Evolutionary conservation across 2,329 filamentous ascomycete genomes (phyloP).

Genomic region (Cordyceps javanica): DNA sequence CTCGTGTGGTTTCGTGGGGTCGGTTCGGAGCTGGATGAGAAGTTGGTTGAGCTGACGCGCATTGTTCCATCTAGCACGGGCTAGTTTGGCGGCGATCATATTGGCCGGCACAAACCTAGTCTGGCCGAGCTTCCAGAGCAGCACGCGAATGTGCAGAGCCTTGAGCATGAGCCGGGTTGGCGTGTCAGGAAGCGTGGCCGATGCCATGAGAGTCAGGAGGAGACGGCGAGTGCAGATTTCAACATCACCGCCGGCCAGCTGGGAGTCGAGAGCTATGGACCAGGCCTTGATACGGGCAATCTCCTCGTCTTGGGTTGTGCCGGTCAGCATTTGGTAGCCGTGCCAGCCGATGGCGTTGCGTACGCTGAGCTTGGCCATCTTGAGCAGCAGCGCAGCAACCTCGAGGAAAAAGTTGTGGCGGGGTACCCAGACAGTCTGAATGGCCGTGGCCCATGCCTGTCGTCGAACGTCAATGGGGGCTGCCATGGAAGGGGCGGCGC

Average conservation of each 20-base stretch:
- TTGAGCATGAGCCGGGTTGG: slow-evolving; percentile 84
- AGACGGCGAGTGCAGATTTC: slow-evolving; percentile 85
- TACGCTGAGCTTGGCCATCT: slow-evolving; percentile 75
- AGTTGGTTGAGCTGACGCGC: slow-evolving; percentile 60
- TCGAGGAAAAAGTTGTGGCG: slow-evolving; percentile 82
- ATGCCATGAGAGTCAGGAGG: slow-evolving; percentile 79
- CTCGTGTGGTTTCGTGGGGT: slow-evolving; percentile 41
- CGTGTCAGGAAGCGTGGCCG: slow-evolving; percentile 77
- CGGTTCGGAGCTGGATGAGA: slow-evolving; percentile 37
- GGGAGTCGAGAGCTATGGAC: slow-evolving; percentile 88
- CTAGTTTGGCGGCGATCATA: slow-evolving; percentile 64
- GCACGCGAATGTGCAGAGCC: slow-evolving; percentile 81
- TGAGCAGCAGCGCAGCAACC: slow-evolving; percentile 70
- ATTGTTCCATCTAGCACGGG: slow-evolving; percentile 73
- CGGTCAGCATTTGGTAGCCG: slow-evolving; percentile 72
- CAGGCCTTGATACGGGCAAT: slow-evolving; percentile 82
- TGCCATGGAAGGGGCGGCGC: slow-evolving; percentile 62
- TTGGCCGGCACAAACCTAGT: slow-evolving; percentile 61
- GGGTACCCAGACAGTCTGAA: slow-evolving; percentile 89
- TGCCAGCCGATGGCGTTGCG: slow-evolving; percentile 71
- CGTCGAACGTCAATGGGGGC: slow-evolving; percentile 80
- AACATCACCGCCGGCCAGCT: slow-evolving; percentile 82
- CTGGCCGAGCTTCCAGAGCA: slow-evolving; percentile 72
- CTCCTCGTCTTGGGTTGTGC: slow-evolving; percentile 78
- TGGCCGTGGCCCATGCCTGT: slow-evolving; percentile 87